phyloP scores from a whole-genome alignment of 2,329 filamentous ascomycete genomes.

The Fusarium sp. region DNA sequence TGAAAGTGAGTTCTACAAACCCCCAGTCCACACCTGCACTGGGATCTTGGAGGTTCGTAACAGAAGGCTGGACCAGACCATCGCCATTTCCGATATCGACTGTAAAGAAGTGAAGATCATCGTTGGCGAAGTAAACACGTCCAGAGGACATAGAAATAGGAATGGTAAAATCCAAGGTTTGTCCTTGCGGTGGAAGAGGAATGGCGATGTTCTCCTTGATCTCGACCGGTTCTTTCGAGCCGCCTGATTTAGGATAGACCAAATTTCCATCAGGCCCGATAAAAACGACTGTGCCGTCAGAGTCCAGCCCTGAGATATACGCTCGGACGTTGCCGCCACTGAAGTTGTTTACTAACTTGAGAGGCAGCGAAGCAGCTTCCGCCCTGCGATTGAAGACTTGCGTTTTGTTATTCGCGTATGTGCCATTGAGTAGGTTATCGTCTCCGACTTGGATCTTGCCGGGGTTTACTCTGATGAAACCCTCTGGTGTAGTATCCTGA shows the following conservation, averaged over 20 bases:
- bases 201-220: slow-evolving; percentile 58
- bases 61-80: slow-evolving; percentile 61
- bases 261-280: slow-evolving; percentile 54
- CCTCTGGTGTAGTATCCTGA: slow-evolving; percentile 25
- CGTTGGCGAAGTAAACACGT: slow-evolving; percentile 59
- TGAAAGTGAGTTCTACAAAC: slow-evolving; percentile 62
- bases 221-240: slow-evolving; percentile 50
- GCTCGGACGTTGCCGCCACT: slow-evolving; percentile 53
- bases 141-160: slow-evolving; percentile 56
- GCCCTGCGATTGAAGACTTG: background rate
- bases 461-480: slow-evolving; percentile 49
- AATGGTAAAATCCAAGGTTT: slow-evolving; percentile 53
- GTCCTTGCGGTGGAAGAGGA: slow-evolving; percentile 52
- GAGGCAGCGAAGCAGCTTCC: slow-evolving; percentile 35
- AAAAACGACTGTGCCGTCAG: slow-evolving; percentile 55
- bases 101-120: slow-evolving; percentile 56
- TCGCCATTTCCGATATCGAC: slow-evolving; percentile 48
- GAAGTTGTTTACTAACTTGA: slow-evolving; percentile 59
- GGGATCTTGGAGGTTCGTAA: slow-evolving; percentile 57
- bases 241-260: slow-evolving; percentile 56
- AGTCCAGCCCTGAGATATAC: slow-evolving; percentile 60
- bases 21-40: slow-evolving; percentile 60
- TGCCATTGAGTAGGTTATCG: slow-evolving; percentile 55
- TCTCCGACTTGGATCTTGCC: slow-evolving; percentile 53
- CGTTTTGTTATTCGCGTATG: slow-evolving; percentile 39